Evolutionary conservation across 1,284 basidiomycete genomes (phyloP), one percentile per base, ranked within the genome.

Genomic region (Naganishia sp.): DNA sequence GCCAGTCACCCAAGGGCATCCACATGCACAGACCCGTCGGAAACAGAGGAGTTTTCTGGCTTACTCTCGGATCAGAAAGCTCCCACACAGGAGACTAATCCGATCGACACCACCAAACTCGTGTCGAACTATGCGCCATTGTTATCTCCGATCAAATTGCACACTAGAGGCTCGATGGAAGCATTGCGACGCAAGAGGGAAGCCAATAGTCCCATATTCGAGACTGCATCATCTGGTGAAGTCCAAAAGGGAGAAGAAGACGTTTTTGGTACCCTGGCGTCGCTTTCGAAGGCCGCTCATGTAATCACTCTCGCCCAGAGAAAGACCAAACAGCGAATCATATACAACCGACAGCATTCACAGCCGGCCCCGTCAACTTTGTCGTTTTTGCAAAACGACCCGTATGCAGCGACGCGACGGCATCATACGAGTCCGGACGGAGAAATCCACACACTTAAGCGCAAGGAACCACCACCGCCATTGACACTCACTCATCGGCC

Each of bases 331-430:
- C 32, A 61, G 39, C 31, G 58, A 32, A 42, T 50, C 35, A 50
- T 39, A 3, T 43, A 50, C 21, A 61, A 61, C 39, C 58, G 58
- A 11, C 58, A 51, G 35, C 58, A 51, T 25, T 51, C 61, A 6
- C 61, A 63, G 23, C 61, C 61, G 21, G 13, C 49, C 21, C 28
- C 51, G 6, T 42, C 35, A 25, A 28, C 49, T 13, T 54, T 49
- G 57, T 7, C 23, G 7, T 62, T 62, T 23, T 41, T 62, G 6
- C 51, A 45, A 13, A 32, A 6, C 18, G 65, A 66, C 21, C 65
- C 65, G 10, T 66, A 66, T 42, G 57, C 51, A n/a, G 25, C 21
- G 11, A 55, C 43, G 11, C 57, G 31, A 43, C 45, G 63, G 21
- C 63, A 31, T 13, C 31, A 54, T 17, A 54, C 52, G 5, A 41